phyloP scores from a whole-genome alignment of 2,329 filamentous ascomycete genomes.

The Endocalyx cinctus region DNA sequence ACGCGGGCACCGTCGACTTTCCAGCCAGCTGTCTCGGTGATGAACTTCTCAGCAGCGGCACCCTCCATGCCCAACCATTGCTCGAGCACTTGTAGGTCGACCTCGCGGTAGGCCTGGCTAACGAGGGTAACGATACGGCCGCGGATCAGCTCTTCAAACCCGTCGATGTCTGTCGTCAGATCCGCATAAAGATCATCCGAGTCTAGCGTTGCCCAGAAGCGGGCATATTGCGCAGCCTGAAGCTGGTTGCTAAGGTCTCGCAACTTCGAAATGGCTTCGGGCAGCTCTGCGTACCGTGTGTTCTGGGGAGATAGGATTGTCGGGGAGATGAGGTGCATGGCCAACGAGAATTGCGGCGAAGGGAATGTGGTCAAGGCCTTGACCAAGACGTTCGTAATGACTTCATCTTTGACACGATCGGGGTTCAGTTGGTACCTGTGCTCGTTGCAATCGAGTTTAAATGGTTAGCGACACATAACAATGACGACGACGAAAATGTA shows the following conservation, averaged over 20 bases:
- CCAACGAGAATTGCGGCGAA: slow-evolving; percentile 88
- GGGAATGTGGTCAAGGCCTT: slow-evolving; percentile 98
- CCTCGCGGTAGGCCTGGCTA: slow-evolving; percentile 72
- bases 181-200: slow-evolving; percentile 95
- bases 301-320: slow-evolving; percentile 63
- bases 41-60: slow-evolving; percentile 69
- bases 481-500: background rate
- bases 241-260: slow-evolving; percentile 80
- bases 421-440: slow-evolving; percentile 98
- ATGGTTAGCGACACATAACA: no score
- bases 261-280: slow-evolving; percentile 88
- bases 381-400: slow-evolving; percentile 97
- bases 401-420: slow-evolving; percentile 92
- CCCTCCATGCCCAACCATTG: slow-evolving; percentile 70
- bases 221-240: slow-evolving; percentile 81
- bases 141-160: slow-evolving; percentile 92
- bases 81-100: slow-evolving; percentile 64
- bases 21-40: slow-evolving; percentile 84
- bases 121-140: slow-evolving; percentile 85
- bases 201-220: slow-evolving; percentile 91
- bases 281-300: slow-evolving; percentile 58
- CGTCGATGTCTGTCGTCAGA: slow-evolving; percentile 85
- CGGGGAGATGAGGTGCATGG: slow-evolving; percentile 87
- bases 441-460: no score
- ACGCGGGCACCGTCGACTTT: slow-evolving; percentile 65